A percentile compares a stretch with the other conserved stretches of the same genome.
phyloP scores from a whole-genome alignment of 352 stramenopile species.

The Pythium pyrilobum region DNA sequence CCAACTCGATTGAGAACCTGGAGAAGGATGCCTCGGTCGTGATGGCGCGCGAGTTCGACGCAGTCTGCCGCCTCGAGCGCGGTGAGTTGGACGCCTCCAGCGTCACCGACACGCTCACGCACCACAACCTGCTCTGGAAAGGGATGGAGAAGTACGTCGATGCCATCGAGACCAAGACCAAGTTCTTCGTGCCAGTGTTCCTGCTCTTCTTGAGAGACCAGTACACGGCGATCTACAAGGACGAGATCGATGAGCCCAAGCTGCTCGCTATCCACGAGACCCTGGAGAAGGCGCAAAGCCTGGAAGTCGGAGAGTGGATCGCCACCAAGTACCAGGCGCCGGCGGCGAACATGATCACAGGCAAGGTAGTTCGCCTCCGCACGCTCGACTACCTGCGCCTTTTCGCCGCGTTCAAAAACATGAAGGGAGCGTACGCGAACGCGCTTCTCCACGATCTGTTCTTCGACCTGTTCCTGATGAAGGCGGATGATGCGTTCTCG shows the following conservation, averaged over 20 bases:
- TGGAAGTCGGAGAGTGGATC: conserved; percentile 19
- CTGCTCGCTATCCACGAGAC: conserved; percentile 39
- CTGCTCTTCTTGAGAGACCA: conserved; percentile 77
- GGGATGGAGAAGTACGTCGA: conserved; percentile 67
- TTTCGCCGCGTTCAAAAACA: conserved; percentile 81
- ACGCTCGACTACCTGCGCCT: conserved; percentile 79
- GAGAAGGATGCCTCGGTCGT: conserved; percentile 9
- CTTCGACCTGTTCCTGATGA: conserved; percentile 83
- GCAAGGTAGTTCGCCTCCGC: conserved; percentile 73
- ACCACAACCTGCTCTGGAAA: conserved; percentile 83
- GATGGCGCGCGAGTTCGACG: conserved; percentile 35
- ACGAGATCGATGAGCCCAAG: conserved; percentile 51
- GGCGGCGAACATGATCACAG: conserved; percentile 31
- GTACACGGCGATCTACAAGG: conserved; percentile 67
- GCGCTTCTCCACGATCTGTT: conserved; percentile 76
- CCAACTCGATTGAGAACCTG: conserved; percentile 9
- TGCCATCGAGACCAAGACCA: conserved; percentile 78
- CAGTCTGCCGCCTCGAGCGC: conserved; percentile 52
- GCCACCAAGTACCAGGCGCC: conserved; percentile 6
- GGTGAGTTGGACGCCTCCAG: conserved; percentile 32
- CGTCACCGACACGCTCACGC: conserved; percentile 62
- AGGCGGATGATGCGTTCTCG: conserved; percentile 82
- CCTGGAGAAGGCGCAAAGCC: conserved; percentile 36
- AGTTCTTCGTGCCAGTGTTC: conserved; percentile 85
- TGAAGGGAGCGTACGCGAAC: conserved; percentile 82